Percentiles rank a stretch among this genome's conserved stretches.
phyloP scores from a whole-genome alignment of 2,329 filamentous ascomycete genomes.

The Aaosphaeria arxii region DNA sequence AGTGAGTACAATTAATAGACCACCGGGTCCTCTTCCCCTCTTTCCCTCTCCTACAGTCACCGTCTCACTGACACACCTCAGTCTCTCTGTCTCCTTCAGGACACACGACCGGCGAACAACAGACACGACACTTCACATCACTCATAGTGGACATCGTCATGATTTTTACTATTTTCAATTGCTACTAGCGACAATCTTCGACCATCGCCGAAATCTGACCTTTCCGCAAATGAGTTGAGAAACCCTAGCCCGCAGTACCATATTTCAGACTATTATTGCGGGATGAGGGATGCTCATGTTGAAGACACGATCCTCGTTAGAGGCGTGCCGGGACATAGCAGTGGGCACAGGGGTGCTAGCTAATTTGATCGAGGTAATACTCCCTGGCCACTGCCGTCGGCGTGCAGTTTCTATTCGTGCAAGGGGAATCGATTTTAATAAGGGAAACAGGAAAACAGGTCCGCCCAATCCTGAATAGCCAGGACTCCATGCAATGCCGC shows the following conservation, averaged over 20 bases:
- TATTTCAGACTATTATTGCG: neutral
- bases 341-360: neutral
- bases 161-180: neutral
- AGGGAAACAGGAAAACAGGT: neutral
- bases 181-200: neutral
- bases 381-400: neutral
- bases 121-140: no score
- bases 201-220: neutral
- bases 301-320: neutral
- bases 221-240: neutral
- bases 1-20: no score
- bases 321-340: neutral
- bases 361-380: neutral
- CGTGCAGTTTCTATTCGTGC: neutral
- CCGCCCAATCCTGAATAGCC: constrained; percentile 7
- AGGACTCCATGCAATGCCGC: constrained; percentile 41
- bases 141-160: neutral
- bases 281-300: neutral
- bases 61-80: no score
- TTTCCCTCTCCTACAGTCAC: no score
- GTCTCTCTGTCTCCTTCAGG: no score
- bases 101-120: no score
- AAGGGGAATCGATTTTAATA: neutral
- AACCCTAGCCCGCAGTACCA: neutral
- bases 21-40: no score